These are phyloP conservation scores for Colletotrichum caudatum DNA, from an alignment of 2,329 filamentous ascomycete genomes.

Conservation along the genomic window DNA sequence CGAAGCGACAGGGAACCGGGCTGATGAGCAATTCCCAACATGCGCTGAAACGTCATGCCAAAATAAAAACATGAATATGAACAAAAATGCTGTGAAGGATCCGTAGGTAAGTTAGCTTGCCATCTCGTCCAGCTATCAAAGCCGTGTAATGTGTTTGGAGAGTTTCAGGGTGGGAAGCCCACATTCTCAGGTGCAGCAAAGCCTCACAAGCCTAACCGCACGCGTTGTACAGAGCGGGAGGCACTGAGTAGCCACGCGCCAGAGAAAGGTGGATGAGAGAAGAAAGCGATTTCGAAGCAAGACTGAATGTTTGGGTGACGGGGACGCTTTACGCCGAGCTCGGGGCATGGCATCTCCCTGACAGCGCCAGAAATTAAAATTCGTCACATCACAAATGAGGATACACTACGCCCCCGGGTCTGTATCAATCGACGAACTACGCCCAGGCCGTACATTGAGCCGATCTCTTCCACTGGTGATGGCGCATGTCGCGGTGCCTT, in stretches of 20 bases:
- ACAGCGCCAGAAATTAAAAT: conserved; percentile 20
- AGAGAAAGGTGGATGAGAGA: conserved; percentile 10
- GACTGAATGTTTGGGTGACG: conserved; percentile 5
- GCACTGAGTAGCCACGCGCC: conserved; percentile 11
- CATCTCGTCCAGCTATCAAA: conserved; percentile 6
- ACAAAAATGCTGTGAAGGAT: conserved; percentile 21
- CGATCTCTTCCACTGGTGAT: conserved; percentile 3
- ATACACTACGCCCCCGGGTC: background rate
- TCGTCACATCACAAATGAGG: conserved; percentile 8
- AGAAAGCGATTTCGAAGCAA: conserved; percentile 25
- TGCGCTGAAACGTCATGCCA: conserved; percentile 28
- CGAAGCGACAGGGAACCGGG: background rate
- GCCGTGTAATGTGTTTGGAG: conserved; percentile 16
- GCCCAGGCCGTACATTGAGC: conserved; percentile 17
- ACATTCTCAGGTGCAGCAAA: conserved; percentile 36
- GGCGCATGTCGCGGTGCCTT: conserved; percentile 16
- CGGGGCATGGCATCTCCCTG: conserved; percentile 15
- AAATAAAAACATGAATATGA: too few species aligned
- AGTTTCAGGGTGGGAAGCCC: conserved; percentile 30
- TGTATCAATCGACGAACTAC: conserved; percentile 4
- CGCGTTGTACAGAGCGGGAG: background rate
- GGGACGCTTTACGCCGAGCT: conserved; percentile 18
- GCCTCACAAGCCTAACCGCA: conserved; percentile 12
- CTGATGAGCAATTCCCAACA: conserved; percentile 16
- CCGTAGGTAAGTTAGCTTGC: conserved; percentile 9